Evolutionary conservation across 129 eudicot genomes (phyloP), one percentile per base, ranked within the genome.

Genomic region (sunflower (Helianthus annuus)): DNA sequence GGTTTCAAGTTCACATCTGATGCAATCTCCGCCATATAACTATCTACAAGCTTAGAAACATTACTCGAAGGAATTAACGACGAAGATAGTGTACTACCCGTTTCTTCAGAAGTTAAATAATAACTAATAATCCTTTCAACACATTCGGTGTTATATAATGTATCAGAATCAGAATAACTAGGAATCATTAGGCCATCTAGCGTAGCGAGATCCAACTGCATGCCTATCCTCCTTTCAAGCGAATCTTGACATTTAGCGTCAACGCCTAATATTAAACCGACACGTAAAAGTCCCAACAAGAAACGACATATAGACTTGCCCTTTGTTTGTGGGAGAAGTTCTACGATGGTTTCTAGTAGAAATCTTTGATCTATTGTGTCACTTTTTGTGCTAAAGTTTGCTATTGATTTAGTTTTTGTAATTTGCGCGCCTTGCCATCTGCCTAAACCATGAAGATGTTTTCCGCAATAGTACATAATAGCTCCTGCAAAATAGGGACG

Each of bases 1-100:
- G 90, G 92, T 80, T 89, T 89, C 86, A 92, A 83, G 82, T 89
- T 89, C 58, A 78, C 89, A 67, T 89, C 96, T 12, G 96, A 83
- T 67, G 96, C 98, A 78, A 92, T 82, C 70, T 92, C 92, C 5
- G 98, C 98, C 32, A 92, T 73, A 74, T 92, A 92, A 66, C 76
- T 53, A 53, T 92, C 92, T 6, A 92, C 76, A 71, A 92, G 77
- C 81, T 83, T 89, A 16, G 91, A 92, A 58, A 89, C 96, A 81
- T 78, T 84, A 75, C 63, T 83, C 72, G 83, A 72, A 1, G 83
- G 91, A 42, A 69, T 68, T 59, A 80, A 70, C 34, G 83, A 84
- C 22, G 96, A 88, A 1, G 89, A 84, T 39, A 10, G 32, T 24
- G 49, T 52, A 42, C 82, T 69, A 16, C 57, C 49, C 54, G 10